Percentiles rank a stretch among this genome's conserved stretches.
Conservation (phyloP, 495 filamentous ascomycete genomes). For the Bryoglossum gracile region DNA sequence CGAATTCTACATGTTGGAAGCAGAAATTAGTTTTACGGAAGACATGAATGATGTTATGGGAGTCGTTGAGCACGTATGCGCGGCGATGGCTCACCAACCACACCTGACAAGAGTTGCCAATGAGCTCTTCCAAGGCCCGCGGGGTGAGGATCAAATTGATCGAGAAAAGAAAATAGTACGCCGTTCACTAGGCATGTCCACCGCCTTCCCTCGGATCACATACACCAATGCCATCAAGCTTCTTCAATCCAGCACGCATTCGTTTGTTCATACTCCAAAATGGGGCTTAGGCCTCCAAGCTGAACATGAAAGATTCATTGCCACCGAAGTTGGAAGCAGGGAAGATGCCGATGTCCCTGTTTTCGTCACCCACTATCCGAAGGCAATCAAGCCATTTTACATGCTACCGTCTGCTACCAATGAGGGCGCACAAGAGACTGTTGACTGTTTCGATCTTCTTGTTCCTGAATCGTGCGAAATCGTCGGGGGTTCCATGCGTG, state of each 20-base stretch:
- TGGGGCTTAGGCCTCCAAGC: conserved; percentile 76
- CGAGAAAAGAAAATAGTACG: too few species aligned
- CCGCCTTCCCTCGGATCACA: conserved; percentile 58
- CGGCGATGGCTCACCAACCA: conserved; percentile 48
- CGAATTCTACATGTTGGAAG: conserved; percentile 99
- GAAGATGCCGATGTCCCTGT: conserved; percentile 45
- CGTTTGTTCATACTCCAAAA: conserved; percentile 58
- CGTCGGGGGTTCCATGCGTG: conserved; percentile 87
- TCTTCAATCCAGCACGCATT: conserved; percentile 45
- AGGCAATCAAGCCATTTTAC: conserved; percentile 87
- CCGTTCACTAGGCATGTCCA: conserved; percentile 67
- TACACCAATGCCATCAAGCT: conserved; percentile 70
- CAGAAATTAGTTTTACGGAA: conserved; percentile 72
- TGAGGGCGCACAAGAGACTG: conserved; percentile 40
- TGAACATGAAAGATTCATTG: conserved; percentile 90
- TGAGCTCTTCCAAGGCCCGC: conserved; percentile 47
- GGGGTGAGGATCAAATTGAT: conserved; percentile 35
- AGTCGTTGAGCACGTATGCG: conserved; percentile 70
- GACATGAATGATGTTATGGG: conserved; percentile 63
- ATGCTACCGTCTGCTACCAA: conserved; percentile 50
- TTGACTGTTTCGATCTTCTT: conserved; percentile 92
- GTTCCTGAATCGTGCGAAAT: conserved; percentile 86
- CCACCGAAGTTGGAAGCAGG: conserved; percentile 57
- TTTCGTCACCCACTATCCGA: conserved; percentile 91
- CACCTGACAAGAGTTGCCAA: conserved; percentile 43